A percentile compares a stretch with the other conserved stretches of the same genome.
Evolutionary conservation across 192 early-diverging fungal genomes (phyloP).

Genomic region (Gigaspora rosea): DNA sequence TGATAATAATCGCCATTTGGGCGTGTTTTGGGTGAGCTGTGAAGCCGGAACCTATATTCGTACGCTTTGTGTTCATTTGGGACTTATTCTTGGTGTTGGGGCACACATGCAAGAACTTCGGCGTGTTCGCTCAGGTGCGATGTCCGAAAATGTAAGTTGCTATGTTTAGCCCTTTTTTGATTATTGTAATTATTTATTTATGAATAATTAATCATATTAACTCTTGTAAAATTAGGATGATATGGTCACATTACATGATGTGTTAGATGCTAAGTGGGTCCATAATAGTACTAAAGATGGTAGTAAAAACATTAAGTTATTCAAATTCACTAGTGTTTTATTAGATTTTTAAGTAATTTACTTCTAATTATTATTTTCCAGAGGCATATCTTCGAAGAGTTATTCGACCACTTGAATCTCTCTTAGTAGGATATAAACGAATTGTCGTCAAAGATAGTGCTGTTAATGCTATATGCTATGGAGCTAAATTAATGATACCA

Average conservation of each 20-base stretch:
- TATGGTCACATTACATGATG: constrained; percentile 98
- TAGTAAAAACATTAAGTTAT: background rate
- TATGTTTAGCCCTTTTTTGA: background rate
- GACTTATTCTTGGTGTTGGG: constrained; percentile 91
- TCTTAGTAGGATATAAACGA: constrained; percentile 95
- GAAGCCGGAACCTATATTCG: constrained; percentile 99
- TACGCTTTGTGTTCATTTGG: constrained; percentile 98
- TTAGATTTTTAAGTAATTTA: too few relatives aligned
- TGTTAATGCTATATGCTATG: constrained; percentile 99
- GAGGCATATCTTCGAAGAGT: constrained; percentile 95
- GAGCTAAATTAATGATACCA: constrained; percentile 98
- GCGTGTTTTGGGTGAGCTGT: constrained; percentile 97
- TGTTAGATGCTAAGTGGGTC: constrained; percentile 98
- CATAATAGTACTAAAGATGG: constrained; percentile 95
- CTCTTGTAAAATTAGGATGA: constrained; percentile 59
- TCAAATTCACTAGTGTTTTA: too few relatives aligned
- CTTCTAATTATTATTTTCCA: constrained; percentile 8
- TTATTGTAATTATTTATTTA: background rate
- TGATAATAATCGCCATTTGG: constrained; percentile 95
- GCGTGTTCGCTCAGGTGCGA: constrained; percentile 91
- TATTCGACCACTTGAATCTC: constrained; percentile 90
- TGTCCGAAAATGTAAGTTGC: constrained; percentile 76
- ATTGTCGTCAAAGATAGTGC: constrained; percentile 98
- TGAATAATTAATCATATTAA: background rate
- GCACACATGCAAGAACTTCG: constrained; percentile 99